phyloP scores from a whole-genome alignment of 2,329 filamentous ascomycete species.

The Paraphaeosphaeria minitans region DNA sequence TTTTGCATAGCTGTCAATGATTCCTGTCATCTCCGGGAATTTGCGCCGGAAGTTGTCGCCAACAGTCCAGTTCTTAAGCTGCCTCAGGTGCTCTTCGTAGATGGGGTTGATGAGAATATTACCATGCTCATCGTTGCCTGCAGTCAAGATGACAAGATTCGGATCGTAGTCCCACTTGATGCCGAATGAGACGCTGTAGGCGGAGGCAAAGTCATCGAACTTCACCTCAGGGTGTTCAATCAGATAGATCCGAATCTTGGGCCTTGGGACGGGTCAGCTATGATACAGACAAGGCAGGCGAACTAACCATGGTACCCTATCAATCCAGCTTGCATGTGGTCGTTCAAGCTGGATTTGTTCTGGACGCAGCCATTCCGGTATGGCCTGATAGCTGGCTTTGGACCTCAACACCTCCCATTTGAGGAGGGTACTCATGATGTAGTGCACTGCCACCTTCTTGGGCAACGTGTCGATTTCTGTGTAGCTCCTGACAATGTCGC shows the following conservation, averaged over 20 bases:
- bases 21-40: slow-evolving; percentile 29
- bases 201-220: slow-evolving; percentile 29
- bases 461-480: slow-evolving; percentile 29
- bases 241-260: slow-evolving; percentile 24
- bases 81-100: slow-evolving; percentile 32
- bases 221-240: slow-evolving; percentile 28
- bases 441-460: slow-evolving; percentile 29
- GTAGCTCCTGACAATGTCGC: slow-evolving; percentile 23
- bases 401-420: slow-evolving; percentile 30
- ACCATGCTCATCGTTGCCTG: slow-evolving; percentile 8
- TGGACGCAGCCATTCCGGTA: slow-evolving; percentile 33
- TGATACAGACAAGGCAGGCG: neutral
- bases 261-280: slow-evolving; percentile 15
- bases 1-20: slow-evolving; percentile 25
- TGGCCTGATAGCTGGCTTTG: slow-evolving; percentile 24
- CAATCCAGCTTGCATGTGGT: slow-evolving; percentile 30
- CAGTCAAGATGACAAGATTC: slow-evolving; percentile 23
- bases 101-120: slow-evolving; percentile 30
- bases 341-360: slow-evolving; percentile 21
- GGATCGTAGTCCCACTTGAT: slow-evolving; percentile 31
- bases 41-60: slow-evolving; percentile 19
- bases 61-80: slow-evolving; percentile 31
- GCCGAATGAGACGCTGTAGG: slow-evolving; percentile 26
- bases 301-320: slow-evolving; percentile 27
- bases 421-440: slow-evolving; percentile 31